phyloP scores from a whole-genome alignment of 2,329 filamentous ascomycete species.

The Penicillium glabrum region DNA sequence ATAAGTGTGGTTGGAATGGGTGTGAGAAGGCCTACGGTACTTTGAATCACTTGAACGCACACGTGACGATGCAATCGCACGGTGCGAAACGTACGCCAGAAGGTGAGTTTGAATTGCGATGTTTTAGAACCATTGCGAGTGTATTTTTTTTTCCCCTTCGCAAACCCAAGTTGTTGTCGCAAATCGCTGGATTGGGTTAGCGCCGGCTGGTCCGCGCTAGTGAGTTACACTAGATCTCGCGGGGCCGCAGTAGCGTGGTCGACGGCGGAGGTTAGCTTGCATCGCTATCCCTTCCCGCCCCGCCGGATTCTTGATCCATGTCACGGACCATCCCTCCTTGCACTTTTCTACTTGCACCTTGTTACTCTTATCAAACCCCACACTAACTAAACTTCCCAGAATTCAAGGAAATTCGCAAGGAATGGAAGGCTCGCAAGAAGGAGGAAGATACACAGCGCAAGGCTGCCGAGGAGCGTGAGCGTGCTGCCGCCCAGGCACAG shows the following conservation, averaged over 20 bases:
- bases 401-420: constrained; percentile 98
- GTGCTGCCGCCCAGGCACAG: constrained; percentile 58
- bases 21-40: constrained; percentile 99
- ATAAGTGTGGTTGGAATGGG: constrained; percentile 98
- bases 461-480: constrained; percentile 80
- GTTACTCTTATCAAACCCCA: background rate
- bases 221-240: constrained; percentile 52
- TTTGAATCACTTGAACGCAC: constrained; percentile 93
- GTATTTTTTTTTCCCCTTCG: background rate
- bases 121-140: background rate
- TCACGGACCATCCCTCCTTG: background rate
- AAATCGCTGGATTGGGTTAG: constrained; percentile 42
- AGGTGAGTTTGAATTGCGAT: constrained; percentile 63
- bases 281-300: constrained; percentile 20
- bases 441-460: constrained; percentile 91
- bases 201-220: constrained; percentile 40
- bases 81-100: constrained; percentile 93
- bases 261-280: constrained; percentile 37
- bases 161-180: constrained; percentile 31
- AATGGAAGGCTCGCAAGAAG: constrained; percentile 99
- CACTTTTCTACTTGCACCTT: background rate
- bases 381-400: constrained; percentile 56
- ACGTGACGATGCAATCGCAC: constrained; percentile 98
- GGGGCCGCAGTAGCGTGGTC: constrained; percentile 55
- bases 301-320: constrained; percentile 1